Conservation (phyloP, 78 protist genomes). For the Planoprotostelium fungivorum region DNA sequence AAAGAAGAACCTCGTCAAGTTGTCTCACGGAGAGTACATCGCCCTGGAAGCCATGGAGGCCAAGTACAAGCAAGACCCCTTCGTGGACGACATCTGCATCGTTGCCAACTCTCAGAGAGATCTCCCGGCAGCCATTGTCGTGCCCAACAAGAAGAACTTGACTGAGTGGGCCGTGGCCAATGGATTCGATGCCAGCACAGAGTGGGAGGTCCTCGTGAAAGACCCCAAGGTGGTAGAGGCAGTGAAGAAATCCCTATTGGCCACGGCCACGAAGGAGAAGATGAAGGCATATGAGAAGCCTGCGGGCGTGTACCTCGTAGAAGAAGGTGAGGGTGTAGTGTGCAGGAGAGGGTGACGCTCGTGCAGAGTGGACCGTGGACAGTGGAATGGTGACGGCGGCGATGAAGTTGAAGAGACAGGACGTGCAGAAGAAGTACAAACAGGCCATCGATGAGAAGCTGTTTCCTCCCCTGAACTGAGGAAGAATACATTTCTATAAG, state of each 20-base stretch:
- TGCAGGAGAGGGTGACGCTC: not conserved
- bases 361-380: not conserved
- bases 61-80: slow-evolving; percentile 15
- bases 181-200: not conserved
- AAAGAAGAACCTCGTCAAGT: slow-evolving; percentile 90
- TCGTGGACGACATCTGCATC: slow-evolving; percentile 36
- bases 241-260: not conserved
- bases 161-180: not conserved
- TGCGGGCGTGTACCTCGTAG: not conserved
- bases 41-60: slow-evolving; percentile 76
- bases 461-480: not conserved
- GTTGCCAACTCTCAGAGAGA: slow-evolving; percentile 29
- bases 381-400: not conserved
- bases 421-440: not conserved
- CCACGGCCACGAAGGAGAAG: not conserved
- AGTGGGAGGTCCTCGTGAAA: not conserved
- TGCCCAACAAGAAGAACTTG: not conserved
- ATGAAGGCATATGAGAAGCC: not conserved
- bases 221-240: not conserved
- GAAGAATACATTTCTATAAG: not conserved
- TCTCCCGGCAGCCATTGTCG: not conserved
- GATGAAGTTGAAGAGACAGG: not conserved
- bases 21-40: slow-evolving; percentile 95
- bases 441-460: not conserved
- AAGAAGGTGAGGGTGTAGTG: not conserved